Conservation (phyloP, 2,329 filamentous ascomycete genomes). For the Stromatinia cepivora region DNA sequence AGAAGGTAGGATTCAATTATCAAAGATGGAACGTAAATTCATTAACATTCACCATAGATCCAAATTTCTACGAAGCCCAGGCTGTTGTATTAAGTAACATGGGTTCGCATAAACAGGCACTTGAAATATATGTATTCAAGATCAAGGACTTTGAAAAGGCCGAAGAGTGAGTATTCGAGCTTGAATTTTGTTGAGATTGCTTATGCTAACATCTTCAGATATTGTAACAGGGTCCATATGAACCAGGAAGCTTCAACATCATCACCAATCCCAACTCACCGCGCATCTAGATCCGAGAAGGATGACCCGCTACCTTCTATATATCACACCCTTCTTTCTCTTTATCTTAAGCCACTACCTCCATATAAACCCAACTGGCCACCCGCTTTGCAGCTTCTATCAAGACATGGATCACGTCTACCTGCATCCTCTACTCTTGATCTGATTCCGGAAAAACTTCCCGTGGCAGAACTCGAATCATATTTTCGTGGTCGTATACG, state of each 20-base stretch:
- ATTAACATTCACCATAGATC: conserved; percentile 53
- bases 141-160: conserved; percentile 84
- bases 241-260: conserved; percentile 50
- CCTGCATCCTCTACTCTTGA: conserved; percentile 83
- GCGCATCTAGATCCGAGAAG: conserved; percentile 46
- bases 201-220: conserved; percentile 49
- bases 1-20: conserved; percentile 60
- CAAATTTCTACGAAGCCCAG: conserved; percentile 83
- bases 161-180: conserved; percentile 68
- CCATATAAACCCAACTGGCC: conserved; percentile 70
- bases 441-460: conserved; percentile 78
- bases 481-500: conserved; percentile 94
- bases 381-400: conserved; percentile 84
- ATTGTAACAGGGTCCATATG: conserved; percentile 86
- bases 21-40: conserved; percentile 11
- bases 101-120: conserved; percentile 89
- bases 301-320: conserved; percentile 69
- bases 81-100: conserved; percentile 92
- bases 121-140: conserved; percentile 98
- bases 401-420: conserved; percentile 86
- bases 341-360: conserved; percentile 81
- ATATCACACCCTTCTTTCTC: conserved; percentile 84
- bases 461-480: conserved; percentile 75
- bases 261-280: conserved; percentile 41
- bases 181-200: not conserved